Percentiles rank a stretch among this genome's conserved stretches.
These are phyloP conservation scores for Scorias spongiosa DNA, from an alignment of 2,329 filamentous ascomycete genomes.

Conservation along the genomic window DNA sequence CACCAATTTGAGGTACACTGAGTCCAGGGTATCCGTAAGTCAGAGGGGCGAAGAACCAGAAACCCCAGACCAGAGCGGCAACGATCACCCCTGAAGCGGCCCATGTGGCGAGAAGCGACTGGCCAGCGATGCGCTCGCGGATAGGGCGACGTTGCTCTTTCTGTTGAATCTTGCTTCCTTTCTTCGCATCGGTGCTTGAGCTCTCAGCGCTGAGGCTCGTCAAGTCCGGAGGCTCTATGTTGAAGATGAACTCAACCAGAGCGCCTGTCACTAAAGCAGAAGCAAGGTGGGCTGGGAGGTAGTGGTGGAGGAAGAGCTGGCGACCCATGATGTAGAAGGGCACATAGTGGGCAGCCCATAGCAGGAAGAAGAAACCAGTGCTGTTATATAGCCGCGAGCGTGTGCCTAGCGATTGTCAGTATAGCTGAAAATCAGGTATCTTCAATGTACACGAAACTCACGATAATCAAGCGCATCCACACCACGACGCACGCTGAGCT, in stretches of 20 bases:
- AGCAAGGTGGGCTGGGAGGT: conserved; percentile 84
- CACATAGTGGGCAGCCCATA: conserved; percentile 94
- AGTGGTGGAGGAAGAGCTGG: conserved; percentile 95
- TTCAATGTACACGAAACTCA: conserved; percentile 38
- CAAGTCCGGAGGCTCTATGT: conserved; percentile 55
- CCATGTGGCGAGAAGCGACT: conserved; percentile 68
- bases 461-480: conserved; percentile 85
- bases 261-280: conserved; percentile 81
- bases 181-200: conserved; percentile 19
- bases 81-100: conserved; percentile 59
- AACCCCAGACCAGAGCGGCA: conserved; percentile 53
- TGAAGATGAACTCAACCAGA: conserved; percentile 91
- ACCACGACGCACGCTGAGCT: conserved; percentile 81
- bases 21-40: conserved; percentile 92
- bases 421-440: background rate
- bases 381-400: conserved; percentile 94
- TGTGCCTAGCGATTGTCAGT: conserved; percentile 45
- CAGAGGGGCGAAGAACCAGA: conserved; percentile 86
- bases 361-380: conserved; percentile 96
- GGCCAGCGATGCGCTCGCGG: conserved; percentile 62
- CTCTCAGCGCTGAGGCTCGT: conserved; percentile 34
- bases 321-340: conserved; percentile 97
- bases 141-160: conserved; percentile 43
- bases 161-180: conserved; percentile 20
- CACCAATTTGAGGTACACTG: conserved; percentile 58